A percentile compares a stretch with the other conserved stretches of the same genome.
Conservation (phyloP, 257 asterid genomes). For the Schizonepeta tenuifolia region DNA sequence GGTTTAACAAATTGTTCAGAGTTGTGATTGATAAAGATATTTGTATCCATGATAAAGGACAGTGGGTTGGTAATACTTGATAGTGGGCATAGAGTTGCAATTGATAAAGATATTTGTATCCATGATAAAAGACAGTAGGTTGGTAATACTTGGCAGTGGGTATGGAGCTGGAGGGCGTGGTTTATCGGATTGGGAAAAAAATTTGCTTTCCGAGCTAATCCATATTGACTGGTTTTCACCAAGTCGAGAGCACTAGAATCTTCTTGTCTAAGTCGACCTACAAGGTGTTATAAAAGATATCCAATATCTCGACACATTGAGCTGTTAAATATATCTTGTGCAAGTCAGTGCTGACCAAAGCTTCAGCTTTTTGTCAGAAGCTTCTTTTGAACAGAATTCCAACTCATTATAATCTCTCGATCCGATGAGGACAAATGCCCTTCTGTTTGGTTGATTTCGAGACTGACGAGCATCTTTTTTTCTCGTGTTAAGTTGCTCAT, state of each 20-base stretch:
- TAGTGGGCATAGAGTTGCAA: neutral
- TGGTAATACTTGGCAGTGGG: too few species aligned
- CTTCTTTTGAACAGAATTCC: neutral
- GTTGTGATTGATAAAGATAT: neutral
- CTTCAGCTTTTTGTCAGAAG: neutral
- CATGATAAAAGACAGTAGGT: too few species aligned
- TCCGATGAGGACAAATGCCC: neutral
- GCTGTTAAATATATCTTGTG: too few species aligned
- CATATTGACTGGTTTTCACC: neutral
- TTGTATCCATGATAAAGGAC: too few species aligned
- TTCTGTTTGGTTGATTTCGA: neutral
- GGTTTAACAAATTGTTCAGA: too few species aligned
- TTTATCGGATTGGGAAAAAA: neutral
- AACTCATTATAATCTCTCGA: neutral
- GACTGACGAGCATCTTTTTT: neutral
- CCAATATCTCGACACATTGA: too few species aligned
- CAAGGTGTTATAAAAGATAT: too few species aligned
- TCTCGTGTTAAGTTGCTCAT: neutral
- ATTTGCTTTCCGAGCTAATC: neutral
- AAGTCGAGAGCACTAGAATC: neutral
- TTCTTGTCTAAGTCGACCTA: neutral
- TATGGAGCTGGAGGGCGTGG: neutral
- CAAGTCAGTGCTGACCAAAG: neutral
- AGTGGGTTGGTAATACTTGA: neutral
- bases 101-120: too few species aligned